A percentile compares a stretch with the other conserved stretches of the same genome.
phyloP scores from a whole-genome alignment of 345 rosid species.

The Salix dunnii region DNA sequence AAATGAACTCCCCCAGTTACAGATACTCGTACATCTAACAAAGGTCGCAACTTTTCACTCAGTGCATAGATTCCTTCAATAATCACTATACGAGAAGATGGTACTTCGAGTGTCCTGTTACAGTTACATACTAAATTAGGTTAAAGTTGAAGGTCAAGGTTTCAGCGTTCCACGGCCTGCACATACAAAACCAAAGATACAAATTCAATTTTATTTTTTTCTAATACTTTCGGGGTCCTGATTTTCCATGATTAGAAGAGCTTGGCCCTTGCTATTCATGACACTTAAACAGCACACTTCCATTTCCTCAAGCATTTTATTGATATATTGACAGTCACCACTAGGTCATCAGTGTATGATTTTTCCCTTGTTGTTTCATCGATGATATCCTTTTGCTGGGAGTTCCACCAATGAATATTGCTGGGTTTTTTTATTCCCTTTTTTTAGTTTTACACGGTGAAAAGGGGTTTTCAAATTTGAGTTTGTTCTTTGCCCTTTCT shows the following conservation, averaged over 20 bases:
- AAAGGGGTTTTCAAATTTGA: neutral
- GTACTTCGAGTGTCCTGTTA: constrained; percentile 79
- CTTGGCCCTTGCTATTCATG: neutral
- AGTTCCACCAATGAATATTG: neutral
- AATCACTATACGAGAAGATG: constrained; percentile 85
- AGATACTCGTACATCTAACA: constrained; percentile 84
- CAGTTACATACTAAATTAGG: constrained; percentile 22
- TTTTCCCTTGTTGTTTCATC: neutral
- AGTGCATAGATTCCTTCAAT: constrained; percentile 96
- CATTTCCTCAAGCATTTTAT: neutral
- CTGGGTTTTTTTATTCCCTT: neutral
- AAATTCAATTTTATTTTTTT: neutral
- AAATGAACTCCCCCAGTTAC: constrained; percentile 98
- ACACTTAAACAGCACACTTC: neutral
- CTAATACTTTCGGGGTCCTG: neutral
- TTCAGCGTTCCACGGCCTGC: neutral
- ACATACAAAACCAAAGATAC: neutral
- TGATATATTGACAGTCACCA: neutral
- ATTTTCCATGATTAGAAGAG: neutral
- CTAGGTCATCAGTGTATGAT: neutral
- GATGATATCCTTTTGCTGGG: neutral
- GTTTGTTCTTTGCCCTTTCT: neutral
- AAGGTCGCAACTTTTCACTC: constrained; percentile 79
- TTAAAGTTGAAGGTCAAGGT: neutral
- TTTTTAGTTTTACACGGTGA: neutral